These are phyloP conservation scores for Plectosphaerella plurivora DNA, from an alignment of 2,329 filamentous ascomycete genomes.

Conservation along the genomic window DNA sequence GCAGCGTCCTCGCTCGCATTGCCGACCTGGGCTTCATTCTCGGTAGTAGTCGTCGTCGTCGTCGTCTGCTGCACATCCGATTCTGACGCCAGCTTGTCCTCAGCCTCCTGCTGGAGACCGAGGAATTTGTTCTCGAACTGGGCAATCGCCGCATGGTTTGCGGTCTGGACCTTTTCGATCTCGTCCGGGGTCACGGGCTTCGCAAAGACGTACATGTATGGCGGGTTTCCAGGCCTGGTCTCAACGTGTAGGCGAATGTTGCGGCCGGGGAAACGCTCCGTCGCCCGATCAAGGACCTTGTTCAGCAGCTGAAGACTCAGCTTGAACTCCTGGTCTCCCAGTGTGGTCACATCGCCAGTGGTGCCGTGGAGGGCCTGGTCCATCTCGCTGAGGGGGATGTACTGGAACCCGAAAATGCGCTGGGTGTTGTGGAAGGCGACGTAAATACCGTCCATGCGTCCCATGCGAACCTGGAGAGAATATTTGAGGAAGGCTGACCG, in stretches of 20 bases:
- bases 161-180: slow-evolving; percentile 69
- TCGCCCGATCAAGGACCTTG: slow-evolving; percentile 71
- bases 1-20: slow-evolving; percentile 6
- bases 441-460: slow-evolving; percentile 97
- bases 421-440: slow-evolving; percentile 93
- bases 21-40: slow-evolving; percentile 10
- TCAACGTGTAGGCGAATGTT: slow-evolving; percentile 81
- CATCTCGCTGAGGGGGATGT: slow-evolving; percentile 82
- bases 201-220: slow-evolving; percentile 85
- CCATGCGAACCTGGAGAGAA: slow-evolving; percentile 92
- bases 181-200: slow-evolving; percentile 74
- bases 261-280: slow-evolving; percentile 66
- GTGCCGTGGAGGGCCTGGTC: slow-evolving; percentile 86
- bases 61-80: background rate
- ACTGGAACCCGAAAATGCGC: slow-evolving; percentile 97
- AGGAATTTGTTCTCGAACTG: slow-evolving; percentile 63
- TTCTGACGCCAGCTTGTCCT: slow-evolving; percentile 11
- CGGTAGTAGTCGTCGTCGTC: background rate
- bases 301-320: slow-evolving; percentile 76
- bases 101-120: slow-evolving; percentile 34
- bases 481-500: slow-evolving; percentile 93
- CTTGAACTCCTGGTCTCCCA: slow-evolving; percentile 85
- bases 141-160: slow-evolving; percentile 59
- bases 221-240: slow-evolving; percentile 54
- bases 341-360: slow-evolving; percentile 38